These are phyloP conservation scores for Ramaria sp. DNA, from an alignment of 768 basidiomycete species.

Conservation along the genomic window DNA sequence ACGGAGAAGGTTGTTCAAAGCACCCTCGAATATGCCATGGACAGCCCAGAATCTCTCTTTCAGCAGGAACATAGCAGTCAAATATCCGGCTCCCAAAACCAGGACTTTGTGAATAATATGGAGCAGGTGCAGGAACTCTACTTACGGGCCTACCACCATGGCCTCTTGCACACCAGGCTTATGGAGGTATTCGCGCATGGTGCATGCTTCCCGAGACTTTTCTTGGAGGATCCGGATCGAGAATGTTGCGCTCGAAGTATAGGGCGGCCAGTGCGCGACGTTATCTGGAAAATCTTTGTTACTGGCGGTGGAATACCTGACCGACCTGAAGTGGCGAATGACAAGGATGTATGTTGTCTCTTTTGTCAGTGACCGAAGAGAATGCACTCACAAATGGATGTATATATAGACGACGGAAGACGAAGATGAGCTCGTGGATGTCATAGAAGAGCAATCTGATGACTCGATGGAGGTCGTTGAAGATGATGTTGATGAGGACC, in stretches of 20 bases:
- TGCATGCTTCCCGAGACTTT: constrained; percentile 62
- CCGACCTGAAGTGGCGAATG: constrained; percentile 15
- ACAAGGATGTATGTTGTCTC: neutral
- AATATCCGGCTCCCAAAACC: neutral
- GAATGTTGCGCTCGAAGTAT: constrained; percentile 57
- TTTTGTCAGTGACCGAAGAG: neutral
- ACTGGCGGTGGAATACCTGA: constrained; percentile 53
- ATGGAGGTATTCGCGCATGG: constrained; percentile 52
- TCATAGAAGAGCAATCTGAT: constrained; percentile 50
- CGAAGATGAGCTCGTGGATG: constrained; percentile 57
- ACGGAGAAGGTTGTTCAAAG: constrained; percentile 63
- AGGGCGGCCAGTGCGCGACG: constrained; percentile 49
- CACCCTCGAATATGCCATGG: constrained; percentile 69
- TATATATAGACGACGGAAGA: constrained; percentile 16
- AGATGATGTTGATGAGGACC: constrained; percentile 30
- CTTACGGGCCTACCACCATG: constrained; percentile 51
- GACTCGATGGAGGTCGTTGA: constrained; percentile 19
- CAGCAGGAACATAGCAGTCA: constrained; percentile 30
- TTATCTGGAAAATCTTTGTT: constrained; percentile 60
- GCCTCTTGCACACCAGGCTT: constrained; percentile 43
- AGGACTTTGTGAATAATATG: neutral
- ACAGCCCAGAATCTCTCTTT: constrained; percentile 29
- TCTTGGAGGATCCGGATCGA: constrained; percentile 68
- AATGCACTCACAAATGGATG: neutral
- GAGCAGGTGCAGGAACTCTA: constrained; percentile 38